A percentile compares a stretch with the other conserved stretches of the same genome.
phyloP scores from a whole-genome alignment of 495 filamentous ascomycete genomes.

The Apodospora peruviana region DNA sequence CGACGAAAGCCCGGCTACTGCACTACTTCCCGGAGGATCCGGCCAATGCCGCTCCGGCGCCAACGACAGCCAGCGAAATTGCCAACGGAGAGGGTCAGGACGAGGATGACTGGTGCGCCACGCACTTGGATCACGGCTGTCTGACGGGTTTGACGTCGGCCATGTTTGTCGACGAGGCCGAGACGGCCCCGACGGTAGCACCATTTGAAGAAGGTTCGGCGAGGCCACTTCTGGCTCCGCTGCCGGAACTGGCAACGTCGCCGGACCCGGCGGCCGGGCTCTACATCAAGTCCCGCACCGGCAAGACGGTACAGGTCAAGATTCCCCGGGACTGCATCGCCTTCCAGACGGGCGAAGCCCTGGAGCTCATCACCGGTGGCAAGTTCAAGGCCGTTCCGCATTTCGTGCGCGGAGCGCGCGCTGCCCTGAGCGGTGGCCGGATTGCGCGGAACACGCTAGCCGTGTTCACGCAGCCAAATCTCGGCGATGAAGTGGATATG shows the following conservation, averaged over 20 bases:
- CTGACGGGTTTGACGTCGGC: slow-evolving; percentile 89
- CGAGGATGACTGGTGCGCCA: slow-evolving; percentile 94
- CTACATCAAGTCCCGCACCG: slow-evolving; percentile 83
- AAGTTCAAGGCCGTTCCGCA: slow-evolving; percentile 93
- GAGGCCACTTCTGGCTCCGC: slow-evolving; percentile 33
- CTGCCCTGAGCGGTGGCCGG: slow-evolving; percentile 35
- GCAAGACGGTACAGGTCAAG: slow-evolving; percentile 72
- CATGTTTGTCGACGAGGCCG: slow-evolving; percentile 87
- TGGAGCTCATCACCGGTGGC: slow-evolving; percentile 83
- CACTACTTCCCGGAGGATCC: slow-evolving; percentile 79
- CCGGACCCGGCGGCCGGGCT: slow-evolving; percentile 82
- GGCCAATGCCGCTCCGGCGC: slow-evolving; percentile 4
- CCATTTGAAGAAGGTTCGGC: slow-evolving; percentile 15
- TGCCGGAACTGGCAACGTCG: slow-evolving; percentile 64
- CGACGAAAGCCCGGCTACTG: slow-evolving; percentile 85
- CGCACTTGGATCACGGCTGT: slow-evolving; percentile 89
- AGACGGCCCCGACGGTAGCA: slow-evolving; percentile 36
- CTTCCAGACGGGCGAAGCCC: slow-evolving; percentile 91
- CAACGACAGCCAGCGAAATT: slow-evolving; percentile 11
- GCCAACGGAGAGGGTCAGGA: slow-evolving; percentile 32
- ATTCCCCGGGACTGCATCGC: slow-evolving; percentile 88
- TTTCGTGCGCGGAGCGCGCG: slow-evolving; percentile 73
- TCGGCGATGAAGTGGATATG: slow-evolving; percentile 77
- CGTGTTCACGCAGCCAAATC: slow-evolving; percentile 95
- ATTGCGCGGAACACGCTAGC: slow-evolving; percentile 91